phyloP scores from a whole-genome alignment of 495 filamentous ascomycete genomes.

The Hypoxylon intermedium region DNA sequence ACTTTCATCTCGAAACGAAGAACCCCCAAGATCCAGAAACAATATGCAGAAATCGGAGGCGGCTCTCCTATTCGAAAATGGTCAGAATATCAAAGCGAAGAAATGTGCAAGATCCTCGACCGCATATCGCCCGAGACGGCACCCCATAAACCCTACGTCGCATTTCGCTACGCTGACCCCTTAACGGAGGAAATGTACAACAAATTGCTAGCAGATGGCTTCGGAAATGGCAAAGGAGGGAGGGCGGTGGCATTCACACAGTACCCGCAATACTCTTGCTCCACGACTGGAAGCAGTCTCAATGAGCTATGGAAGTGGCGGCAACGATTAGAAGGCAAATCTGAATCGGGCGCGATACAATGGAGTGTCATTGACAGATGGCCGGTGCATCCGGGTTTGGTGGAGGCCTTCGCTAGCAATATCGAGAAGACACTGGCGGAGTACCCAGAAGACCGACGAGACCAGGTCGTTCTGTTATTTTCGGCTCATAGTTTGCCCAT shows the following conservation, averaged over 20 bases:
- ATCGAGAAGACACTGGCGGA: conserved; percentile 81
- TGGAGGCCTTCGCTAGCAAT: conserved; percentile 89
- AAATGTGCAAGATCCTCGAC: conserved; percentile 97
- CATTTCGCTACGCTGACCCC: conserved; percentile 95
- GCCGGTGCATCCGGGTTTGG: conserved; percentile 88
- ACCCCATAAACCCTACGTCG: conserved; percentile 97
- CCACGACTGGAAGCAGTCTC: conserved; percentile 92
- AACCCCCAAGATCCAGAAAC: conserved; percentile 93
- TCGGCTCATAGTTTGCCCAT: conserved; percentile 97
- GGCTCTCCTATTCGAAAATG: conserved; percentile 97
- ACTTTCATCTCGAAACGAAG: conserved; percentile 83
- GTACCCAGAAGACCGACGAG: conserved; percentile 79
- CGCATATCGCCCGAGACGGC: conserved; percentile 88
- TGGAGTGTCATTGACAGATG: conserved; percentile 99
- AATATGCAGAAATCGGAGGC: conserved; percentile 94
- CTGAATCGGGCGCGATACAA: conserved; percentile 70
- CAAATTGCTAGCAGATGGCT: conserved; percentile 82
- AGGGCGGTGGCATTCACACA: conserved; percentile 97
- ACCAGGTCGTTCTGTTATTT: conserved; percentile 85
- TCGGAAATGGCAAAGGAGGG: conserved; percentile 83
- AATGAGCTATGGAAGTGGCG: conserved; percentile 99
- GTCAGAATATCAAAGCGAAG: conserved; percentile 89
- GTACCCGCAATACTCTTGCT: conserved; percentile 99
- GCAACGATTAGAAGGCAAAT: conserved; percentile 82
- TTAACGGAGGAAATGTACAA: conserved; percentile 93